phyloP scores from a whole-genome alignment of 306 rosid genomes.

The Vicia faba region DNA sequence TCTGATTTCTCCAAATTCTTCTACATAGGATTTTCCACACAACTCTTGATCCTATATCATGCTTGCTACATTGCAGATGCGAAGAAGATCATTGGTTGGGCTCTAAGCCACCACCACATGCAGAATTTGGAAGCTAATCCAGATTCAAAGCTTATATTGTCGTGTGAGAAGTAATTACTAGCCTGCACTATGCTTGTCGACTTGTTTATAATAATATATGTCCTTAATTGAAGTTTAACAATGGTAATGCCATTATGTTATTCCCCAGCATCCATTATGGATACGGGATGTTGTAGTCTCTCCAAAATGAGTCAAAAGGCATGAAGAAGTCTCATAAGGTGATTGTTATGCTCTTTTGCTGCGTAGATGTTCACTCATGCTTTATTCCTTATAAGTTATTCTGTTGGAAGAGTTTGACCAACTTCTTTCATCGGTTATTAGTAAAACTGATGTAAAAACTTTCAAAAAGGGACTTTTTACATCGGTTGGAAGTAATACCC shows the following conservation, averaged over 20 bases:
- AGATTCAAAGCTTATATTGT: conserved; percentile 62
- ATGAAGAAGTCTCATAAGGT: conserved; percentile 91
- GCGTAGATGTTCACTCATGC: conserved; percentile 24
- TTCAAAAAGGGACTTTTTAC: no score
- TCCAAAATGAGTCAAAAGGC: conserved; percentile 85
- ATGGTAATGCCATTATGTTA: conserved; percentile 51
- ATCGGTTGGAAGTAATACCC: no score
- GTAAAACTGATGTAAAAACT: no score
- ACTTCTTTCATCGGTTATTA: conserved; percentile 19
- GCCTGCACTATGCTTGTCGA: conserved; percentile 38
- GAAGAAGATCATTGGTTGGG: conserved; percentile 91
- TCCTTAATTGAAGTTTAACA: conserved; percentile 42
- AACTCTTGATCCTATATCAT: conserved; percentile 17
- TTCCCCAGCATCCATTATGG: conserved; percentile 84
- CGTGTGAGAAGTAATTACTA: conserved; percentile 69
- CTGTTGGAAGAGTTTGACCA: conserved; percentile 26
- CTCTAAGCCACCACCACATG: conserved; percentile 87
- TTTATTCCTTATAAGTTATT: conserved; percentile 13
- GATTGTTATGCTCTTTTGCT: conserved; percentile 34
- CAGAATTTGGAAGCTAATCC: conserved; percentile 70
- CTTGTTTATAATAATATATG: conserved; percentile 36
- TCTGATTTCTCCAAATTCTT: background rate
- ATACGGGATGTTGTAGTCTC: conserved; percentile 65
- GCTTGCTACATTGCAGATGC: conserved; percentile 61
- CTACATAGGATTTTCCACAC: background rate